Evolutionary conservation across 176 grass and related monocot species (phyloP).

Genomic region (Urochloa ruziziensis): DNA sequence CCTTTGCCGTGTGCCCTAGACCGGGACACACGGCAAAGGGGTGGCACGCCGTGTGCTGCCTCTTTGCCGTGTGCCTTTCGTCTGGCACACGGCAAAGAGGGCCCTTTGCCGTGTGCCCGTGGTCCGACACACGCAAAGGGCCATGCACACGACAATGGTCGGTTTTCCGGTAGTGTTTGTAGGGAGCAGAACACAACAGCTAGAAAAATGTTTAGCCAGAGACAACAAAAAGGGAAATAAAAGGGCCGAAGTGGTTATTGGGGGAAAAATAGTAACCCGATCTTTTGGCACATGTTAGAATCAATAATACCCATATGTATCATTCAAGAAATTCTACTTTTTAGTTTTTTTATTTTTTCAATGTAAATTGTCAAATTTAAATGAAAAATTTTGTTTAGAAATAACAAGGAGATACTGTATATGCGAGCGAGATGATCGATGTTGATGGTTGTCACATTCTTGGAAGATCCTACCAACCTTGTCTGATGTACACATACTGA

Average conservation of each 20-base stretch:
- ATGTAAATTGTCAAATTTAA: not conserved
- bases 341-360: not conserved
- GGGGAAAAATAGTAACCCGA: not conserved
- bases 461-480: not conserved
- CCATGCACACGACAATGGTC: too few species aligned
- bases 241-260: not conserved
- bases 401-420: not conserved
- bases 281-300: not conserved
- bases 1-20: too few species aligned
- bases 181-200: not conserved
- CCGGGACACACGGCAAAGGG: too few species aligned
- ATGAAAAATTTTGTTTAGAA: not conserved
- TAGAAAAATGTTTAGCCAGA: not conserved
- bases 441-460: not conserved
- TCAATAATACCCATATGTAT: not conserved
- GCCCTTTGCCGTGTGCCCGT: too few species aligned
- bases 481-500: too few species aligned
- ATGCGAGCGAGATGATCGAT: not conserved
- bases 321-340: not conserved
- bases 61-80: too few species aligned
- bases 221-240: not conserved
- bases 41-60: too few species aligned
- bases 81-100: too few species aligned
- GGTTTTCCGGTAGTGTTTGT: too few species aligned
- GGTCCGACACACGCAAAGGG: too few species aligned